phyloP scores from a whole-genome alignment of 306 rosid genomes.

The Corylus heterophylla region DNA sequence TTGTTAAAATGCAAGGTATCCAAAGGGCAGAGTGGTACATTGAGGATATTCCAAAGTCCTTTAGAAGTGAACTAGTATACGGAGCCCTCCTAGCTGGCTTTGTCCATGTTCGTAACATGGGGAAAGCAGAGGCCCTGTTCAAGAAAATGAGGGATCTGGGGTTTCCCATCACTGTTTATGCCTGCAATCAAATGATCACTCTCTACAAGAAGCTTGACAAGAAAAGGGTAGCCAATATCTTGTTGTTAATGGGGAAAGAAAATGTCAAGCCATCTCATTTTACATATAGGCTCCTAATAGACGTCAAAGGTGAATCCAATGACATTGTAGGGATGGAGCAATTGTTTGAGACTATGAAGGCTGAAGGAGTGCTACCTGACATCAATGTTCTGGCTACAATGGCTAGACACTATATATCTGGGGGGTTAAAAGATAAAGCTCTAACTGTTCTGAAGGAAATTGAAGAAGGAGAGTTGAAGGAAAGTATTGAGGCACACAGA shows the following conservation, averaged over 20 bases:
- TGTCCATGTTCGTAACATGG: conserved; percentile 1
- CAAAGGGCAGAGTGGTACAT: conserved; percentile 23
- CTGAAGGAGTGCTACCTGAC: conserved; percentile 19
- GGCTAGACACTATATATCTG: conserved; percentile 18
- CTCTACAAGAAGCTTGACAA: conserved; percentile 19
- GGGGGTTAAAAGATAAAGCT: conserved; percentile 30
- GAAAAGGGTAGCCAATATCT: conserved; percentile 14
- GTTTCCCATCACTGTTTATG: conserved; percentile 13
- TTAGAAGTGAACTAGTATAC: conserved; percentile 13
- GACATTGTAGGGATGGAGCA: conserved; percentile 18
- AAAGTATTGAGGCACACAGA: neutral
- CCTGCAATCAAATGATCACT: conserved; percentile 29
- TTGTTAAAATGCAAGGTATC: conserved; percentile 18
- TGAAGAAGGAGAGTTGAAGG: conserved; percentile 2
- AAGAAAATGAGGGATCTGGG: conserved; percentile 11
- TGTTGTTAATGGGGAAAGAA: conserved; percentile 24
- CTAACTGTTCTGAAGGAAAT: conserved; percentile 8
- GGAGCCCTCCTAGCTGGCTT: conserved; percentile 14
- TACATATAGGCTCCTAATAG: conserved; percentile 19
- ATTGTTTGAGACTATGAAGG: conserved; percentile 25
- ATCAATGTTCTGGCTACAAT: neutral
- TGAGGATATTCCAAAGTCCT: conserved; percentile 10
- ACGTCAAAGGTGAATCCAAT: conserved; percentile 1
- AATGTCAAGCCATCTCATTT: conserved; percentile 26
- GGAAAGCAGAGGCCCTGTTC: conserved; percentile 27